A percentile compares a stretch with the other conserved stretches of the same genome.
phyloP scores from a whole-genome alignment of 345 rosid genomes.

The Angophora floribunda region DNA sequence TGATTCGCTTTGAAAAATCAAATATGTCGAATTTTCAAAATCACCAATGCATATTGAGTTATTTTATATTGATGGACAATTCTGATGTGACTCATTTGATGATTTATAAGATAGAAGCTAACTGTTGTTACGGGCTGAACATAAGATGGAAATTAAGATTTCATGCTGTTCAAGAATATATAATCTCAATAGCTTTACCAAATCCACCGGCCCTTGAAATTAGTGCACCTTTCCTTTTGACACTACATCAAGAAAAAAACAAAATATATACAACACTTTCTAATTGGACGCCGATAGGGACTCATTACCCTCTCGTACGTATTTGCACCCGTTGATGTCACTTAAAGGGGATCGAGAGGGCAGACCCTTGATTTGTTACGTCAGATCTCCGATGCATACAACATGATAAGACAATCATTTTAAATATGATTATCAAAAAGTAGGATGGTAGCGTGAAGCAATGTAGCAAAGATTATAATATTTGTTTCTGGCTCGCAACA shows the following conservation, averaged over 20 bases:
- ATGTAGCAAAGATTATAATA: background rate
- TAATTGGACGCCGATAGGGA: background rate
- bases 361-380: background rate
- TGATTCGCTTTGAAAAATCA: background rate
- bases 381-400: background rate
- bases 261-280: background rate
- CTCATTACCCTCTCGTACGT: background rate
- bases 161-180: background rate
- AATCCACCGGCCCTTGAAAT: background rate
- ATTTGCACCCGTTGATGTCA: background rate
- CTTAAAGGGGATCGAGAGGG: background rate
- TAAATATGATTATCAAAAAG: background rate
- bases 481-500: background rate
- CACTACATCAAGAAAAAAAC: background rate
- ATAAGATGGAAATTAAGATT: background rate
- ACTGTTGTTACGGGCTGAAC: background rate
- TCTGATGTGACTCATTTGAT: background rate
- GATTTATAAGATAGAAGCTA: background rate
- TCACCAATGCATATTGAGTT: background rate
- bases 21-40: background rate
- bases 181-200: background rate
- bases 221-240: background rate
- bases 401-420: background rate
- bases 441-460: conserved; percentile 2
- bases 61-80: background rate